Conservation (phyloP, 192 early-diverging fungal genomes). For the Entomortierella beljakovae region DNA sequence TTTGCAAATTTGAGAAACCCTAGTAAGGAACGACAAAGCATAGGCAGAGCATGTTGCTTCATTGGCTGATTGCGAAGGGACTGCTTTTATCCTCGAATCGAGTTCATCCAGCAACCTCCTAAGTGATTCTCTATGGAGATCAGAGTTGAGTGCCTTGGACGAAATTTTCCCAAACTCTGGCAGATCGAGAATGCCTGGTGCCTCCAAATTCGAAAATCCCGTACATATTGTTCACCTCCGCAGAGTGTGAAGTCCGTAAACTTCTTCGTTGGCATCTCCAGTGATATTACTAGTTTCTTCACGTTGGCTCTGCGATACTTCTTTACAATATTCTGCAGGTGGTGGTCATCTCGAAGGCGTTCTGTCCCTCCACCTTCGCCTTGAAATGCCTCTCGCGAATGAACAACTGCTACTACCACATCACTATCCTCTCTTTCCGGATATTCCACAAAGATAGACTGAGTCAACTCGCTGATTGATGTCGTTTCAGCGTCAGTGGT, state of each 20-base stretch:
- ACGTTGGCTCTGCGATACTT: constrained; percentile 6
- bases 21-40: constrained; percentile 19
- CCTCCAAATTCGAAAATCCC: background rate
- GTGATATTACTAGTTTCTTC: constrained; percentile 11
- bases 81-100: constrained; percentile 3
- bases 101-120: constrained; percentile 10
- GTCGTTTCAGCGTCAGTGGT: constrained; percentile 11
- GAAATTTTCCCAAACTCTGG: constrained; percentile 3
- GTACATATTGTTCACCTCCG: constrained; percentile 18
- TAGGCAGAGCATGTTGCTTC: constrained; percentile 10
- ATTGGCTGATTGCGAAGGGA: background rate
- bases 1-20: too few species aligned
- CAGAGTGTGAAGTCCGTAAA: constrained; percentile 14
- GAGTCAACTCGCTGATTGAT: background rate
- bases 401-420: constrained; percentile 11
- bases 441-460: background rate
- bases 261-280: constrained; percentile 26
- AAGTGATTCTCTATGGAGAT: constrained; percentile 11
- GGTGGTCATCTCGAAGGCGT: background rate
- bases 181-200: background rate
- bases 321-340: constrained; percentile 1
- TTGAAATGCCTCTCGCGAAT: too few species aligned
- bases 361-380: constrained; percentile 7
- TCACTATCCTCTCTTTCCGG: constrained; percentile 15
- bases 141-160: constrained; percentile 6